Evolutionary conservation across 164 flowering plant species (phyloP).

Genomic region (Santalum album): DNA sequence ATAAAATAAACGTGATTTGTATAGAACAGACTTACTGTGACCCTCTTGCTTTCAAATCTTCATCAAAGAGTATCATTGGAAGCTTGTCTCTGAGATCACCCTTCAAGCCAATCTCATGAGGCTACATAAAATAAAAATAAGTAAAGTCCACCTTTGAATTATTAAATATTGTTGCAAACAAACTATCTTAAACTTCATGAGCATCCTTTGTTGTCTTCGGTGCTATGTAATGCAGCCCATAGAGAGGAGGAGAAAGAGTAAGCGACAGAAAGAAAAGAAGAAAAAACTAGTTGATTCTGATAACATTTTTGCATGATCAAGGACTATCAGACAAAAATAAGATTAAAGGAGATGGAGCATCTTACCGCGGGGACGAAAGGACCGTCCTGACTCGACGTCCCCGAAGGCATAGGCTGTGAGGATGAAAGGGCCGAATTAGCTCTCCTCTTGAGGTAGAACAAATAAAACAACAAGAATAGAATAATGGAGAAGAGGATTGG

Average conservation of each 20-base stretch:
- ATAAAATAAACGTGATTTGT: too few relatives aligned
- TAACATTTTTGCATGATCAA: too few relatives aligned
- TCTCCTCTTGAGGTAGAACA: slow-evolving; percentile 82
- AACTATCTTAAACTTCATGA: too few relatives aligned
- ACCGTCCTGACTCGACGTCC: slow-evolving; percentile 17
- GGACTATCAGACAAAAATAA: too few relatives aligned
- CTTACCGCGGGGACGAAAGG: slow-evolving; percentile 30
- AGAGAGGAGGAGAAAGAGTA: too few relatives aligned
- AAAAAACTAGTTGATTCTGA: too few relatives aligned
- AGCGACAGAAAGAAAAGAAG: too few relatives aligned
- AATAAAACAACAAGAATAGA: slow-evolving; percentile 60
- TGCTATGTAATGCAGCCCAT: too few relatives aligned
- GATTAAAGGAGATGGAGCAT: not conserved
- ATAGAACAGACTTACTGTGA: slow-evolving; percentile 43
- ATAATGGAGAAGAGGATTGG: slow-evolving; percentile 71
- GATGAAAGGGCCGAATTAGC: slow-evolving; percentile 24
- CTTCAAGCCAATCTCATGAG: slow-evolving; percentile 36
- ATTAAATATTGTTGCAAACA: too few relatives aligned
- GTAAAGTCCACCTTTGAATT: not conserved
- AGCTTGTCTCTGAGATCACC: slow-evolving; percentile 52
- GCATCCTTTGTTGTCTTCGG: too few relatives aligned
- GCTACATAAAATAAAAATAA: slow-evolving; percentile 20
- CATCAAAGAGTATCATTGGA: slow-evolving; percentile 48
- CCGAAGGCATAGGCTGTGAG: slow-evolving; percentile 26
- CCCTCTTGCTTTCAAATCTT: slow-evolving; percentile 41